Evolutionary conservation across 2,329 filamentous ascomycete species (phyloP).

Genomic region (Fusarium nisikadoi): DNA sequence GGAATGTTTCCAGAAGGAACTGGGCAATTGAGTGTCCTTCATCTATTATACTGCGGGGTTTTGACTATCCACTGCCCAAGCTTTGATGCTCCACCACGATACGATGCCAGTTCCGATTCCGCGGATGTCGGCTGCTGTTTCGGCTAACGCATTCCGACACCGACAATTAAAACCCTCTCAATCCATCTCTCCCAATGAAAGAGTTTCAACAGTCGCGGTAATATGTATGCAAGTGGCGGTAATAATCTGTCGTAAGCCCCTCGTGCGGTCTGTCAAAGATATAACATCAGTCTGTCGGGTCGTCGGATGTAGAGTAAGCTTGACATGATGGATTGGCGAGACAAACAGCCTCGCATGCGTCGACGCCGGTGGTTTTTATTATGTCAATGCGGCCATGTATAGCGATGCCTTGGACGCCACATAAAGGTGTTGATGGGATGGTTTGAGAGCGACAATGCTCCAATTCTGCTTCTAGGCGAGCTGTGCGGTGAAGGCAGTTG

Average conservation of each 20-base stretch:
- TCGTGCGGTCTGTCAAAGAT: neutral
- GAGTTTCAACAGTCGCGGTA: neutral
- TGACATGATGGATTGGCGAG: neutral
- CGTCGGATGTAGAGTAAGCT: neutral
- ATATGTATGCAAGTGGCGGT: neutral
- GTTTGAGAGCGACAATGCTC: neutral
- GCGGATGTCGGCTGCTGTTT: neutral
- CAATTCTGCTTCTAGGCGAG: neutral
- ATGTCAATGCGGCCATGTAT: neutral
- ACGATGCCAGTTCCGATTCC: neutral
- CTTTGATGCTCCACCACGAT: neutral
- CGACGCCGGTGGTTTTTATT: rapidly evolving
- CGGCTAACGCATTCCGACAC: neutral
- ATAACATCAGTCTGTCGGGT: neutral
- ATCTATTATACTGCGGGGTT: neutral
- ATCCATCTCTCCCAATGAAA: rapidly evolving
- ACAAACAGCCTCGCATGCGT: neutral
- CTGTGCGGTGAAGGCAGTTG: neutral
- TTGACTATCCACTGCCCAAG: neutral
- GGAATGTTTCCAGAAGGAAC: neutral
- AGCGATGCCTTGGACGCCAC: neutral
- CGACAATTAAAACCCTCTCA: rapidly evolving
- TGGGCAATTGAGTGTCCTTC: neutral
- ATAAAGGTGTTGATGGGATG: neutral
- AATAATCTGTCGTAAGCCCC: rapidly evolving